Evolutionary conservation across 2,329 filamentous ascomycete species (phyloP).

Genomic region (Colletotrichum cereale): DNA sequence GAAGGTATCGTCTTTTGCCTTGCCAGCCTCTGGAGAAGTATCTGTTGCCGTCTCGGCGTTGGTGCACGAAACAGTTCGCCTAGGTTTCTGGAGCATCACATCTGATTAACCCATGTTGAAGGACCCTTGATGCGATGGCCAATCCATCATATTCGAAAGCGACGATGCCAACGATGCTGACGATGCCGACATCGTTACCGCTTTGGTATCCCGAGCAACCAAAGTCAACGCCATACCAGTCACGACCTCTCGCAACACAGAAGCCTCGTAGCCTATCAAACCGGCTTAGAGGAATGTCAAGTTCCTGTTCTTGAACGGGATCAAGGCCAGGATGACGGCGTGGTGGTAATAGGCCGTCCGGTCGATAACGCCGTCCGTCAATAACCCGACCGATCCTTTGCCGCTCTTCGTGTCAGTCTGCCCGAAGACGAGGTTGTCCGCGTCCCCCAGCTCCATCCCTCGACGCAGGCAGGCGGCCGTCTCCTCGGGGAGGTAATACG

Average conservation of each 20-base stretch:
- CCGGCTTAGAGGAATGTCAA: slow-evolving; percentile 47
- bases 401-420: slow-evolving; percentile 53
- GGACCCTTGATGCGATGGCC: neutral
- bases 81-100: neutral
- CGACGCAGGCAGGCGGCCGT: slow-evolving; percentile 50
- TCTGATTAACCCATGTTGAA: neutral
- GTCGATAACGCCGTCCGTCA: slow-evolving; percentile 54
- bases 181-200: neutral
- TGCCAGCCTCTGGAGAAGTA: neutral
- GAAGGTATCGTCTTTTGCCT: neutral
- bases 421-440: slow-evolving; percentile 55
- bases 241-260: neutral
- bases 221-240: too few species aligned
- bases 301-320: slow-evolving; percentile 54
- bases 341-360: slow-evolving; percentile 54
- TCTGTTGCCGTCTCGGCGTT: neutral
- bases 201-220: neutral
- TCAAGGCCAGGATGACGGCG: slow-evolving; percentile 55
- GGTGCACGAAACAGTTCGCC: neutral
- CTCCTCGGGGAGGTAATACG: slow-evolving; percentile 54
- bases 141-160: neutral
- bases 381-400: slow-evolving; percentile 55
- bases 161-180: too few species aligned
- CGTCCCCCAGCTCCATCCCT: slow-evolving; percentile 56
- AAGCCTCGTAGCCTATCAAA: too few species aligned